phyloP scores from a whole-genome alignment of 1,284 basidiomycete genomes.

The Rhodotorula glutinis region DNA sequence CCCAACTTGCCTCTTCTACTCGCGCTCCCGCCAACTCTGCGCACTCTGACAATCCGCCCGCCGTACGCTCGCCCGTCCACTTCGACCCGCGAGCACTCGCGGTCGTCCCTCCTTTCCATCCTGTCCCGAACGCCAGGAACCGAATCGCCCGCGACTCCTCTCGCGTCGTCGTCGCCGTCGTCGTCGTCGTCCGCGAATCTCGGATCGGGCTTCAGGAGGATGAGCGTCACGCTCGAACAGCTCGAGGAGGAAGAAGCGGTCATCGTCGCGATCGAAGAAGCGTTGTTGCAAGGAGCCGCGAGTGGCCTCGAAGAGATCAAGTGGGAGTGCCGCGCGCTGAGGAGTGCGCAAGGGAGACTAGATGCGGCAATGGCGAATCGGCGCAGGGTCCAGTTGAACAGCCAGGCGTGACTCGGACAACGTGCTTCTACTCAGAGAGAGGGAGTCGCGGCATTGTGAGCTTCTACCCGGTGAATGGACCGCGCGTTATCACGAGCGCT shows the following conservation, averaged over 20 bases:
- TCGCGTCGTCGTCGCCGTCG: background rate
- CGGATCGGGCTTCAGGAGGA: background rate
- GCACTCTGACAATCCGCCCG: slow-evolving; percentile 9
- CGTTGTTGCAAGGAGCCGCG: background rate
- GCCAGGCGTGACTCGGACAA: too few relatives aligned
- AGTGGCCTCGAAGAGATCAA: slow-evolving; percentile 6
- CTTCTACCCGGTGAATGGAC: too few relatives aligned
- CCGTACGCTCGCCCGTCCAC: slow-evolving; percentile 12
- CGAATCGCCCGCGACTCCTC: background rate
- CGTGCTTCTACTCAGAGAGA: too few relatives aligned
- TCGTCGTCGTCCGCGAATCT: background rate
- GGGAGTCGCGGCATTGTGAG: too few relatives aligned
- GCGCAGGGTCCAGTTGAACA: too few relatives aligned
- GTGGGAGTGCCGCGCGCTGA: slow-evolving; percentile 24
- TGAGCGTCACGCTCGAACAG: slow-evolving; percentile 21
- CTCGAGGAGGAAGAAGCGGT: slow-evolving; percentile 28
- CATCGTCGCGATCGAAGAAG: slow-evolving; percentile 6
- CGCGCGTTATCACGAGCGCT: too few relatives aligned
- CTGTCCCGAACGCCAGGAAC: background rate
- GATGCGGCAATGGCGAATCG: background rate
- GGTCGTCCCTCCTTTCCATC: slow-evolving; percentile 1
- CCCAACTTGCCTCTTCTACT: slow-evolving; percentile 6
- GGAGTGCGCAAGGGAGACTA: slow-evolving; percentile 14
- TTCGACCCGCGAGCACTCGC: slow-evolving; percentile 1
- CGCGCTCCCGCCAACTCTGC: slow-evolving; percentile 3